These are phyloP conservation scores for Acmispon strigosus DNA, from an alignment of 306 rosid genomes.

Conservation along the genomic window DNA sequence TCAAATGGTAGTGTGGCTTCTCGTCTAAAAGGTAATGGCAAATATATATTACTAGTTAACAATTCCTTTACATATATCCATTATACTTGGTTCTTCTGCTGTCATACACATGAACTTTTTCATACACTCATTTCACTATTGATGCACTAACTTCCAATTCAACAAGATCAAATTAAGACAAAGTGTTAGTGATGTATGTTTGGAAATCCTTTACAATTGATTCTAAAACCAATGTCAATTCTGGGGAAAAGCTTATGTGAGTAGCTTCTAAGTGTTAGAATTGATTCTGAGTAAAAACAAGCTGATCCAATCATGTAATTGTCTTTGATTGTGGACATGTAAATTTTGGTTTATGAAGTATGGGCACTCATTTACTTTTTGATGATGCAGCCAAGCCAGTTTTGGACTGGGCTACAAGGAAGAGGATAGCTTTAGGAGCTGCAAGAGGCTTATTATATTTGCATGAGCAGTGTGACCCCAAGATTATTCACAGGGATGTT, in stretches of 20 bases:
- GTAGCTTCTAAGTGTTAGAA: too few species aligned
- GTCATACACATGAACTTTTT: neutral
- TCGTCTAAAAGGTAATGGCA: slow-evolving; percentile 76
- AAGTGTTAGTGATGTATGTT: neutral
- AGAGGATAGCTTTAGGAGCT: slow-evolving; percentile 88
- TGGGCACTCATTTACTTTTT: neutral
- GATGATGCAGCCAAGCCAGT: slow-evolving; percentile 68
- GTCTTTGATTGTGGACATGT: neutral
- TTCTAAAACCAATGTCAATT: too few species aligned
- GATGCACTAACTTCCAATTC: neutral
- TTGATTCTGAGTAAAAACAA: too few species aligned
- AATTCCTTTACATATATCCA: neutral
- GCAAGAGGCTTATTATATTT: slow-evolving; percentile 81
- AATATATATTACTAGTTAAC: neutral
- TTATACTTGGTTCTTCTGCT: neutral
- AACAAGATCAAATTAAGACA: neutral
- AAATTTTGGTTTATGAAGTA: neutral
- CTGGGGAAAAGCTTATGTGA: too few species aligned
- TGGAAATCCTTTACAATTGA: too few species aligned
- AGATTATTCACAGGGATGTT: slow-evolving; percentile 94
- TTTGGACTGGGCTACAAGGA: slow-evolving; percentile 84
- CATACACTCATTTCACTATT: neutral
- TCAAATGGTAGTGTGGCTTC: slow-evolving; percentile 93
- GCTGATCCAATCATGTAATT: too few species aligned
- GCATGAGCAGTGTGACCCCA: slow-evolving; percentile 98